Base-by-base conservation (phyloP, 306 rosid species). In the Vigna reflexopilosa region DNA sequence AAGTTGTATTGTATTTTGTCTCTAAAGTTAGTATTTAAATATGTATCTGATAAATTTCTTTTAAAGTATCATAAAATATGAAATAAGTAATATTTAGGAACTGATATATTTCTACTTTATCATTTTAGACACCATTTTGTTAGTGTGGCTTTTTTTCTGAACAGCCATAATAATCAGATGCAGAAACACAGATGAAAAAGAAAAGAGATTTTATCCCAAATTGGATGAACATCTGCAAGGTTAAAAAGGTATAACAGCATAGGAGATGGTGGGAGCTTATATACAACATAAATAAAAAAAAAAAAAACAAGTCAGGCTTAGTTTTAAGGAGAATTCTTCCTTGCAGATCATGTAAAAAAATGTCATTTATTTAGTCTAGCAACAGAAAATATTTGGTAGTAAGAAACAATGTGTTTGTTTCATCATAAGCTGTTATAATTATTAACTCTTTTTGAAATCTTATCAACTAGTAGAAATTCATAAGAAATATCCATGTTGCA, bases 1-100 rank as follows among this genome's bases (percentile, higher is more conserved):
- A 78, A 78, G 19, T 69, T 57, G 70, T 52, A 58, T 34, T 56
- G 26, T 49, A 50, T 49, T 11, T 79, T 20, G 16, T 54, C 20
- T 77, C 28, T 24, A n/a, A 52, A 14, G 55, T 36, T 22, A 36
- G 11, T 26, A 50, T 32, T 26, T 24, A 1, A 20, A 20, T 5
- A 20, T 67, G 10, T 24, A 67, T 67, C 16, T 22, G 2, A 12
- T 67, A 6, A 19, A 1, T 40, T 67, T 45, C 22, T 9, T 45
- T 44, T 44, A 45, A 67, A 10, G 20, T 44, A 7, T 24, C 4
- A 13, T 22, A 5, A 2, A 6, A 45, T 45, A 20, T 45, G 17
- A 44, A 44, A 11, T 42, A 38, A n/a, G 51, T 42, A 10, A 38
- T 16, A 65, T 40, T 36, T 36, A 16, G 70, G 49, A 22, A 64